Evolutionary conservation across 345 rosid species (phyloP).

Genomic region (Salix brachista): DNA sequence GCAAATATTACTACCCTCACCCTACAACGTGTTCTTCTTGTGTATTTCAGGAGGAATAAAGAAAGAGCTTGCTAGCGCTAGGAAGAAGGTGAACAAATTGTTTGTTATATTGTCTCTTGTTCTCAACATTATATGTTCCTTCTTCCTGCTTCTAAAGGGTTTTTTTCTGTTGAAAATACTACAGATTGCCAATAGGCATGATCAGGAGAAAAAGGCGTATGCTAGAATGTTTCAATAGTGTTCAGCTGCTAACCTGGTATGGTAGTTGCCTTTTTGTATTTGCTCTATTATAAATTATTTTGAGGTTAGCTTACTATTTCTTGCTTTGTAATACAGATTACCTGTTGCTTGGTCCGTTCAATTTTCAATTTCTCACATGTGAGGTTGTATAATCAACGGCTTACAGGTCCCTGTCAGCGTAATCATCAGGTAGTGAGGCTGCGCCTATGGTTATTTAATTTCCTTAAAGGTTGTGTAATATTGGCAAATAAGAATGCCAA

Average conservation of each 20-base stretch:
- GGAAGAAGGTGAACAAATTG: slow-evolving; percentile 26
- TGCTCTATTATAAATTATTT: not conserved
- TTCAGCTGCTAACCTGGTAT: slow-evolving; percentile 6
- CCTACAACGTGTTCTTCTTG: not conserved
- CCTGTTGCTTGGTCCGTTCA: slow-evolving; percentile 4
- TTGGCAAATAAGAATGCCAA: too few species aligned
- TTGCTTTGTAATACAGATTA: not conserved
- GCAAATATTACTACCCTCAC: not conserved
- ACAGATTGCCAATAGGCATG: slow-evolving; percentile 32
- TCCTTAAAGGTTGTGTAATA: not conserved
- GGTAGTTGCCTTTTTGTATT: not conserved
- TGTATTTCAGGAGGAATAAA: slow-evolving; percentile 29
- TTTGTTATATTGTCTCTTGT: not conserved
- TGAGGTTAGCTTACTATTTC: not conserved
- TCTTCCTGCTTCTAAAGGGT: not conserved
- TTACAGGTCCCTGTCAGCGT: not conserved
- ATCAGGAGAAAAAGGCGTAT: slow-evolving; percentile 32
- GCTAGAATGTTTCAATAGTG: slow-evolving; percentile 38
- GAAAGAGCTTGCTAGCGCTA: slow-evolving; percentile 32
- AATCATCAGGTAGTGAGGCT: not conserved
- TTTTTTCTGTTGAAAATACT: not conserved
- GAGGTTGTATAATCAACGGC: not conserved
- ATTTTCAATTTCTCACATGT: not conserved
- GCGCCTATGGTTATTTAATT: not conserved
- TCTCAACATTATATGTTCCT: not conserved